Evolutionary conservation across 768 basidiomycete genomes (phyloP), one percentile per base, ranked within the genome.

Genomic region (Serendipita sp.): DNA sequence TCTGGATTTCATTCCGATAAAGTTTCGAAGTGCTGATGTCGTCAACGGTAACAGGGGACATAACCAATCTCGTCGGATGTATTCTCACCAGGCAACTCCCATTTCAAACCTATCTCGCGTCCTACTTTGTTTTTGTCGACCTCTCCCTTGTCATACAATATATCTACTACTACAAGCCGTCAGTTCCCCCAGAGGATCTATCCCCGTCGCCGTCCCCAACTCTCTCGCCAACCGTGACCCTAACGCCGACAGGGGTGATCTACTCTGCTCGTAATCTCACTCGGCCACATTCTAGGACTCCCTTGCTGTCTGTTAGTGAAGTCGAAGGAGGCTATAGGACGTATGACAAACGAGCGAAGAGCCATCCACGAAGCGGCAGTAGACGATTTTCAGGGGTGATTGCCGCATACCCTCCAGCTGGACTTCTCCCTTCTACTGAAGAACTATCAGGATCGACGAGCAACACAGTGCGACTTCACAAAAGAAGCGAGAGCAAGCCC

Each of bases 61-160:
- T 88, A 28, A 92, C 93, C 18, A 98, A 98, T 74, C 80, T 98
- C 35, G 73, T 98, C 66, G 94, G 92, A 8, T 93, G 92, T 72
- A 75, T 97, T 66, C 78, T 99, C 64, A 98, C 96, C 2, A 81
- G 87, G 70, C 96, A 98, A 72, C 80, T 96, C 15, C 92, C 92
- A 7, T 98, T 99, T 74, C 95, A 96, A 91, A 95, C 84, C 46
- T 90, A 84, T 72, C 89, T 99, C 51, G 95, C 96, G 2, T 79
- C 80, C 0, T 99, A 99, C 73, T 99, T 97, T 72, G 87, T 89
- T 70, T 75, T 81, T 64, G 81, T 98, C 62, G 96, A 99, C 73
- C 76, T 83, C 60, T 76, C 79, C 35, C 79, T 98, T 30, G 76
- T 94, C 51, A 72, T 71, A 5, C 95, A 99, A 72, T 98, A 86